Base-by-base conservation (phyloP, 805 yeast species). In the Debaryomyces castellii region DNA sequence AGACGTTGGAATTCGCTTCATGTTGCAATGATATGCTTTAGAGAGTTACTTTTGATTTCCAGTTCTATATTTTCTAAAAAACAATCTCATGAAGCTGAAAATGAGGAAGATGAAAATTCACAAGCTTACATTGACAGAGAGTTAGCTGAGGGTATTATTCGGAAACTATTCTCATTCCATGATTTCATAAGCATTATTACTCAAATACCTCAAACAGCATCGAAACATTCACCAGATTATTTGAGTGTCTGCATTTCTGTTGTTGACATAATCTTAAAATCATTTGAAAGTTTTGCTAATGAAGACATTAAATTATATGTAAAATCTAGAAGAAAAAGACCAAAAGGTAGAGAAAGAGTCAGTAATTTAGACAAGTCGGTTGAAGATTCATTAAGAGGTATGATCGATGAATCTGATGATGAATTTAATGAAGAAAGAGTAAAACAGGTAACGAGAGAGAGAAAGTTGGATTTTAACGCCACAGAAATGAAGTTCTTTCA, bases 161-260 rank as follows among this genome's bases (percentile, higher is more conserved):
- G 88, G 38, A 77, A 83, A 37, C 67, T 92, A n/a, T 89, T 92
- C 54, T 80, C 85, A 46, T 84, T 82, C 43, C 83, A 81, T 42
- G 74, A 69, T 18, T 78, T 81, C 43, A 64, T 89, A 22, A 81
- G 77, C 38, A 58, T 81, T 30, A 58, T 92, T 3, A 71, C 81
- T 2, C 66, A 64, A 14, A 62, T 89, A 25, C 89, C 96, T 0
- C 79, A 79, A 45, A 72, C 78, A 11, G 87, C 92, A 0, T 66
- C 77, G 23, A 81, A 76, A 48, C 81, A 83, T 50, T 80, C 95
- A 0, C 76, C 85, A 2, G 77, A 75, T 5, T 87, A 78, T 57
- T 76, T 86, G 24, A 73, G 71, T 36, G 81, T 81, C 18, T 71
- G 82, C 45, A 74, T 89, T 10, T 85, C 87, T 28, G 72, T 87